phyloP scores from a whole-genome alignment of 306 rosid species.

The Hippophae rhamnoides region DNA sequence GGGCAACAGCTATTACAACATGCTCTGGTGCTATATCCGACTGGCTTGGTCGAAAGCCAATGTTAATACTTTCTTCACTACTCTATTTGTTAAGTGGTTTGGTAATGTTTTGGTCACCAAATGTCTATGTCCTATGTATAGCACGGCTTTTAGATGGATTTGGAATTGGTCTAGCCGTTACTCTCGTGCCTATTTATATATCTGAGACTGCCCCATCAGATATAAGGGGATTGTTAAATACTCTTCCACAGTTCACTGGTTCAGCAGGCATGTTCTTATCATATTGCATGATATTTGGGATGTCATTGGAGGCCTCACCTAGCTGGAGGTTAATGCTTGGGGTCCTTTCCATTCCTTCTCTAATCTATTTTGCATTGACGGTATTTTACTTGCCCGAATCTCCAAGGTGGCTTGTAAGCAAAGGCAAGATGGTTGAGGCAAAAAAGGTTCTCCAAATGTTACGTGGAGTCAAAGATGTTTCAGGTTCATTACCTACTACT shows the following conservation, averaged over 20 bases:
- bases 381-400: conserved; percentile 27
- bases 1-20: conserved; percentile 20
- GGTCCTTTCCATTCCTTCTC: conserved; percentile 19
- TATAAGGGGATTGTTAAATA: conserved; percentile 19
- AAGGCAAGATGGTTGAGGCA: conserved; percentile 21
- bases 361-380: conserved; percentile 15
- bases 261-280: conserved; percentile 27
- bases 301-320: conserved; percentile 19
- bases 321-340: conserved; percentile 30
- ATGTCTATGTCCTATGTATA: conserved; percentile 17
- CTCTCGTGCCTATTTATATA: conserved; percentile 23
- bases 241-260: conserved; percentile 25
- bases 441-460: conserved; percentile 21
- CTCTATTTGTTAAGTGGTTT: conserved; percentile 12
- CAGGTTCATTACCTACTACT: conserved; percentile 6
- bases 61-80: conserved; percentile 17
- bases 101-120: conserved; percentile 23
- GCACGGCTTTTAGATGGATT: conserved; percentile 21
- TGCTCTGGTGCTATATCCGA: conserved; percentile 20
- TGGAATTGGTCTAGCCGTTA: conserved; percentile 22
- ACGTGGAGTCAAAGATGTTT: conserved; percentile 21
- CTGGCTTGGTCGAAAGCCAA: conserved; percentile 15
- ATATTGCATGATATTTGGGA: conserved; percentile 23
- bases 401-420: conserved; percentile 29
- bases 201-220: conserved; percentile 26